Conservation (phyloP, 768 basidiomycete species). For the Podaxis pistillaris region DNA sequence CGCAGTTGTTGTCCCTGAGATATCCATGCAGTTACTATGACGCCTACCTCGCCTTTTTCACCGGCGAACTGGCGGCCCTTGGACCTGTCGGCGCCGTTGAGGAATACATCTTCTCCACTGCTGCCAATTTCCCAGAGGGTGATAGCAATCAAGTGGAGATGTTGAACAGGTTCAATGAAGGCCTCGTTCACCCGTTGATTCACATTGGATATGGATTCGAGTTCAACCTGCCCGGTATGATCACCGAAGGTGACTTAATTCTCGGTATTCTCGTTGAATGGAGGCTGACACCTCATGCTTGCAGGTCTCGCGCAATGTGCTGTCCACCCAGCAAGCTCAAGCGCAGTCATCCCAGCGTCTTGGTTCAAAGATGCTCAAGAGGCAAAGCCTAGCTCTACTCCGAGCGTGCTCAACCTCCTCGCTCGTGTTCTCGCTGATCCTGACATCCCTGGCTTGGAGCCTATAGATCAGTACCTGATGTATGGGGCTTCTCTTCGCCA, state of each 20-base stretch:
- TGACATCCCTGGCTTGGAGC: not conserved
- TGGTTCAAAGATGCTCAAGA: conserved; percentile 18
- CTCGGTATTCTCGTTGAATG: not conserved
- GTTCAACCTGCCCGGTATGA: conserved; percentile 54
- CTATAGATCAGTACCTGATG: not conserved
- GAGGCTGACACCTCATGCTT: not conserved
- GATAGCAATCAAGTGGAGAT: conserved; percentile 28
- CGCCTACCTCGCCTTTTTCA: conserved; percentile 39
- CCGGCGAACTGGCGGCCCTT: conserved; percentile 36
- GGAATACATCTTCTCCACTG: conserved; percentile 55
- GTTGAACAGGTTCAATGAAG: conserved; percentile 54
- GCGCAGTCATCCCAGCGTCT: conserved; percentile 23
- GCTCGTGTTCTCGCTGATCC: conserved; percentile 13
- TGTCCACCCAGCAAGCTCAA: conserved; percentile 34
- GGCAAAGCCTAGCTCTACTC: not conserved
- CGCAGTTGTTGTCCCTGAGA: not conserved
- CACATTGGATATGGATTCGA: conserved; percentile 65
- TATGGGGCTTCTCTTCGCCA: conserved; percentile 32
- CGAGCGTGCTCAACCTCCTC: conserved; percentile 5
- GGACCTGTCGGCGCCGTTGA: conserved; percentile 47
- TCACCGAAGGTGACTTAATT: conserved; percentile 52
- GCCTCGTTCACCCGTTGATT: conserved; percentile 64
- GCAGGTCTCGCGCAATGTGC: conserved; percentile 60
- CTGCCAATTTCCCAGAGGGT: conserved; percentile 41
- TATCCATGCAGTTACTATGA: conserved; percentile 46